Evolutionary conservation across 306 rosid genomes (phyloP).

Genomic region (Sphenostylis stenocarpa): DNA sequence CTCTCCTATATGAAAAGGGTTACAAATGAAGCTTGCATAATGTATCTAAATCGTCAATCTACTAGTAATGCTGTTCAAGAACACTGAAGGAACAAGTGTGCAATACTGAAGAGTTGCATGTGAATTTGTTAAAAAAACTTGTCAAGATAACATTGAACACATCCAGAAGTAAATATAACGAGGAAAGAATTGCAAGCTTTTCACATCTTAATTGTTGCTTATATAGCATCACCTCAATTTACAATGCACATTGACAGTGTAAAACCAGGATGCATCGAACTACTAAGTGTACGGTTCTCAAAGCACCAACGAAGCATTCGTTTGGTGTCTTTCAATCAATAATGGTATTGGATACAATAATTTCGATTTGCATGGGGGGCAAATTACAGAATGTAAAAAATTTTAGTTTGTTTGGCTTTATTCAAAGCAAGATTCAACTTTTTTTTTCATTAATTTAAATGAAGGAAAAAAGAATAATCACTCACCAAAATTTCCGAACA

Average conservation of each 20-base stretch:
- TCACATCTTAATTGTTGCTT: background rate
- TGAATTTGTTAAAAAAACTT: background rate
- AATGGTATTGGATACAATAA: background rate
- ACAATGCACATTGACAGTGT: background rate
- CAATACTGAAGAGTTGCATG: background rate
- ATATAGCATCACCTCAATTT: constrained; percentile 16
- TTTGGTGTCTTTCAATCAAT: constrained; percentile 10
- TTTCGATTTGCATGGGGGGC: background rate
- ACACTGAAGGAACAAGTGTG: background rate
- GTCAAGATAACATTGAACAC: background rate
- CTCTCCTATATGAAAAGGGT: background rate
- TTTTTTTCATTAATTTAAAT: constrained; percentile 32
- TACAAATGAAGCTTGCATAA: background rate
- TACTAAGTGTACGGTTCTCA: background rate
- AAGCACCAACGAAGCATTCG: constrained; percentile 7
- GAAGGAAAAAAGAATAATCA: constrained; percentile 33
- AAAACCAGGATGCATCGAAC: constrained; percentile 17
- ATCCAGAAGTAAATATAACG: background rate
- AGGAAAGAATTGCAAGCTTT: background rate
- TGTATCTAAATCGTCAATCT: background rate
- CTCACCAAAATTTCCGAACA: constrained; percentile 41
- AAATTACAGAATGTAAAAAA: constrained; percentile 4
- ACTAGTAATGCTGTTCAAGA: background rate
- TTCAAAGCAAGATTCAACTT: constrained; percentile 38
- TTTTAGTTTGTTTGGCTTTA: constrained; percentile 32